Evolutionary conservation across 768 basidiomycete species (phyloP), one percentile per base, ranked within the genome.

Genomic region (Leccinum fibrillosum): DNA sequence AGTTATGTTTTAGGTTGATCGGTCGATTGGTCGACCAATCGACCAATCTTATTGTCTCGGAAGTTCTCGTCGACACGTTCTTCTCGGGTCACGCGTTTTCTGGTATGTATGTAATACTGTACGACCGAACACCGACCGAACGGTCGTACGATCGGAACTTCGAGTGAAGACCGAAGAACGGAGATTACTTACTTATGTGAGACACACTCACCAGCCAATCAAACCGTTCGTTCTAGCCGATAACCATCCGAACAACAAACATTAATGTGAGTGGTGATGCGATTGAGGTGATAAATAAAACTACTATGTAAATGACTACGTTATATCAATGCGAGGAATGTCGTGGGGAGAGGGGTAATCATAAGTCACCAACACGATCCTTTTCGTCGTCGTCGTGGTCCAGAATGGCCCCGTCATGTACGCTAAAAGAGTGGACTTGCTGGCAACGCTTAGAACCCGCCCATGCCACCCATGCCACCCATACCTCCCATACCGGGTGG

Each of bases 401-500:
- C n/a, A 19, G 3, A 7, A 30, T 11, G 26, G 28, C 28, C 9
- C 21, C 3, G 45, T 35, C 30, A 52, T 35, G 21, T 19, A 44
- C 19, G 42, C 11, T 11, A 19, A 44, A 2, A 8, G 17, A 21
- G 21, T 19, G 12, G 4, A 23, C 21, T 21, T 42, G 39, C n/a
- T 19, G 39, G 39, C 39, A 17, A 47, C 15, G 32, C 61, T 73
- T 69, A 79, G 72, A 79, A 80, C 21, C 79, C 79, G 17, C 78
- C 79, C 82, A 83, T 85, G 25, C 78, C 77, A 17, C 76, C 76
- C 80, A 82, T 82, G 4, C 83, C 84, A 5, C 82, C 81, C 80
- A 84, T 86, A 7, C 83, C 85, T 1, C 81, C 82, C 82, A 84
- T 83, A 0, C 77, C 77, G n/a, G 80, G 82, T 69, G 72, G 72